phyloP scores from a whole-genome alignment of 345 rosid species.

The Pistacia atlantica region DNA sequence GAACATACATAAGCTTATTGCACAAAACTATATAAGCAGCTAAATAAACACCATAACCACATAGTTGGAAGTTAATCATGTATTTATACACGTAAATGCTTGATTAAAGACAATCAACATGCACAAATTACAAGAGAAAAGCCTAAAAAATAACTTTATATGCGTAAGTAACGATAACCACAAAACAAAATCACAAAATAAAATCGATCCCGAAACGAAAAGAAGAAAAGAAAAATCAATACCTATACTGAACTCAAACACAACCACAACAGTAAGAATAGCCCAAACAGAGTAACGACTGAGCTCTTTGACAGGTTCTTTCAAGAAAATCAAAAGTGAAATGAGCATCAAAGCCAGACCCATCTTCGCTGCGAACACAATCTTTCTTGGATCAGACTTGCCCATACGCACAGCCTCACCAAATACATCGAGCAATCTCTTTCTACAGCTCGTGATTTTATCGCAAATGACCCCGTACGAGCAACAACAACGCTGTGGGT shows the following conservation, averaged over 20 bases:
- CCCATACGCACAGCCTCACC: constrained; percentile 69
- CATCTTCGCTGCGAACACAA: constrained; percentile 86
- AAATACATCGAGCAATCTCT: constrained; percentile 40
- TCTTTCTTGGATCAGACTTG: constrained; percentile 78
- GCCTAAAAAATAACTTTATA: too few relatives aligned
- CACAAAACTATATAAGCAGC: too few relatives aligned
- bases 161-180: neutral
- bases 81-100: too few relatives aligned
- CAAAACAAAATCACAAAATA: neutral
- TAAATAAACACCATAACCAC: too few relatives aligned
- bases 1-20: too few relatives aligned
- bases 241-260: constrained; percentile 96
- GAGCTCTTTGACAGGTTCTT: constrained; percentile 58
- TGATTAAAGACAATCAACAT: neutral
- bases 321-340: constrained; percentile 67
- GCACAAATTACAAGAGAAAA: neutral
- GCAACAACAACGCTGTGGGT: constrained; percentile 25
- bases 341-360: constrained; percentile 75
- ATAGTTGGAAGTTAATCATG: too few relatives aligned
- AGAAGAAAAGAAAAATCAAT: neutral
- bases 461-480: constrained; percentile 35
- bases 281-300: constrained; percentile 88
- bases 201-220: neutral
- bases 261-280: constrained; percentile 86
- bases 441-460: constrained; percentile 29